Percentiles rank a stretch among this genome's conserved stretches.
Evolutionary conservation across 163 green algal species (phyloP).

Genomic region (Scenedesmus sp.): DNA sequence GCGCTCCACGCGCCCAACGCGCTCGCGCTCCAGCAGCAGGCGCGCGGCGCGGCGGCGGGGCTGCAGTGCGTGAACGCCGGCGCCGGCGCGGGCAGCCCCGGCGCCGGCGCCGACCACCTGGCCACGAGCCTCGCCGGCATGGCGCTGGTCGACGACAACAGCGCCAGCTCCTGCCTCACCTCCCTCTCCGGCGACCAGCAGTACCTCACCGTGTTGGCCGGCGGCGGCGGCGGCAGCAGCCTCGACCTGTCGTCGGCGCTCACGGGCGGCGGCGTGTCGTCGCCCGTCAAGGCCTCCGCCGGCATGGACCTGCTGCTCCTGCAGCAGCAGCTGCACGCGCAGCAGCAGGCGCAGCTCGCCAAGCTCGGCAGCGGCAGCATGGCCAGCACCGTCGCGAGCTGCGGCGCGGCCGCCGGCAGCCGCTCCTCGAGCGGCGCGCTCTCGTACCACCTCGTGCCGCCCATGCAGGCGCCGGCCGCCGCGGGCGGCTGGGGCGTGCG

Average conservation of each 20-base stretch:
- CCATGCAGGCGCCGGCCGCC: too few species aligned
- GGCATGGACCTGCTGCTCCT: not conserved
- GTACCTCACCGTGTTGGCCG: constrained; percentile 19
- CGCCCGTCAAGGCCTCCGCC: not conserved
- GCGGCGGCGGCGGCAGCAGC: constrained; percentile 3
- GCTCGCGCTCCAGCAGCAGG: constrained; percentile 8
- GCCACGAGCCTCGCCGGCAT: not conserved
- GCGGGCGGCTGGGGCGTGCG: too few species aligned
- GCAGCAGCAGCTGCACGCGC: constrained; percentile 19
- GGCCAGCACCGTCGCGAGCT: too few species aligned
- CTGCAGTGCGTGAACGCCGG: not conserved
- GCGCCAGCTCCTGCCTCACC: constrained; percentile 23
- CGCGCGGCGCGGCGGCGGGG: not conserved
- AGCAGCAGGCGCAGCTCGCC: not conserved
- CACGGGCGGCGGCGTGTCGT: not conserved
- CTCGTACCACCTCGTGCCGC: too few species aligned
- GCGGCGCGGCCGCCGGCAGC: too few species aligned
- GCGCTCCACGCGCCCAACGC: too few species aligned
- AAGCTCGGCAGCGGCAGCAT: not conserved
- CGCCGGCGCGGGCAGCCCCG: not conserved
- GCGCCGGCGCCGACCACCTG: not conserved
- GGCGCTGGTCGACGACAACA: constrained; percentile 24
- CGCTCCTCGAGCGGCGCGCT: too few species aligned
- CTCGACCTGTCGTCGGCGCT: not conserved
- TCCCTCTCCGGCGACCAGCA: not conserved